A percentile compares a stretch with the other conserved stretches of the same genome.
Evolutionary conservation across 2,329 filamentous ascomycete species (phyloP).

Genomic region (Amylocarpus encephaloides): DNA sequence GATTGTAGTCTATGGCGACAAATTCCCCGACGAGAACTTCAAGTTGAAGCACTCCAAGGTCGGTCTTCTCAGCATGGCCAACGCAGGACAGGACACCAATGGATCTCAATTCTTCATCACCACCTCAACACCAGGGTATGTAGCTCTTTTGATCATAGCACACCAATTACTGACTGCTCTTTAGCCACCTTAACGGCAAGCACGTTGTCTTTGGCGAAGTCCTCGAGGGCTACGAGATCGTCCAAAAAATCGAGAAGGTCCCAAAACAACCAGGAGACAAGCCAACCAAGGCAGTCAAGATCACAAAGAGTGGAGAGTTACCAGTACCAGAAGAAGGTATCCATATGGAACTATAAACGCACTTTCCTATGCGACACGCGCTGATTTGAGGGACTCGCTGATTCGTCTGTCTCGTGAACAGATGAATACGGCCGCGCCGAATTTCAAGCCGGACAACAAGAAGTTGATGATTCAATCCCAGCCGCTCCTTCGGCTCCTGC

Average conservation of each 20-base stretch:
- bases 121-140: constrained; percentile 69
- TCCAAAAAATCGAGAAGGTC: constrained; percentile 71
- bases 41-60: constrained; percentile 88
- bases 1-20: constrained; percentile 66
- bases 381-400: constrained; percentile 26
- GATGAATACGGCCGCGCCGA: constrained; percentile 29
- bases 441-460: constrained; percentile 27
- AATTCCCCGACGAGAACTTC: constrained; percentile 89
- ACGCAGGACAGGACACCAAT: constrained; percentile 79
- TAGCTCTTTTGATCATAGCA: background rate
- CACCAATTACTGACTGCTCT: constrained; percentile 14
- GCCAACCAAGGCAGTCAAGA: constrained; percentile 64
- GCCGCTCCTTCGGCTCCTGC: constrained; percentile 8
- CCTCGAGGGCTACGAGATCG: constrained; percentile 75
- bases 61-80: constrained; percentile 79
- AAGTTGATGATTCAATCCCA: constrained; percentile 18
- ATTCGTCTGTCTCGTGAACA: constrained; percentile 26
- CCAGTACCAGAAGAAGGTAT: constrained; percentile 86
- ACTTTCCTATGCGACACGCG: constrained; percentile 20
- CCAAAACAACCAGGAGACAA: constrained; percentile 61
- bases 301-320: constrained; percentile 77
- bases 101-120: constrained; percentile 91
- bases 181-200: constrained; percentile 72
- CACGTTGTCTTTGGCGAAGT: constrained; percentile 90
- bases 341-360: constrained; percentile 74